Percentiles rank a stretch among this genome's conserved stretches.
Evolutionary conservation across 2,329 filamentous ascomycete species (phyloP).

Genomic region (Allantophomopsis cytisporea): DNA sequence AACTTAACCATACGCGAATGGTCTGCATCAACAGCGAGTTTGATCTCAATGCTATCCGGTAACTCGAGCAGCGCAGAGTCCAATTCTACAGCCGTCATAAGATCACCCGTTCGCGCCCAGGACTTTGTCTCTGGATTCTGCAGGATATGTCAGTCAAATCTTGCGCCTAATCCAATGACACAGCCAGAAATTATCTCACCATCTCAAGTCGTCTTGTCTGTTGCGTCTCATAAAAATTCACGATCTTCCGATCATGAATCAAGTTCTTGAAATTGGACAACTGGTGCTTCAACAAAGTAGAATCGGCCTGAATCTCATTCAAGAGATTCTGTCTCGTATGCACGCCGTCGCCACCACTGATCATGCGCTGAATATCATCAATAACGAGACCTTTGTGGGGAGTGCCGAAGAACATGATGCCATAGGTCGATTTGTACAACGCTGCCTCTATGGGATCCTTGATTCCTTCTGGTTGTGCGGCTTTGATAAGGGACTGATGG

Average conservation of each 20-base stretch:
- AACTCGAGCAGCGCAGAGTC: conserved; percentile 11
- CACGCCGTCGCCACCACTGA: conserved; percentile 1
- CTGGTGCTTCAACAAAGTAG: conserved; percentile 10
- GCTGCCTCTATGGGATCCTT: conserved; percentile 10
- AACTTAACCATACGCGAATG: conserved; percentile 17
- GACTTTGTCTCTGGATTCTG: conserved; percentile 1
- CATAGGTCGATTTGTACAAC: conserved; percentile 20
- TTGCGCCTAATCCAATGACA: not conserved
- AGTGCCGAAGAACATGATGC: conserved; percentile 22
- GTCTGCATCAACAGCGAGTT: conserved; percentile 10
- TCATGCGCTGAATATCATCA: conserved; percentile 11
- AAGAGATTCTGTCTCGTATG: conserved; percentile 4
- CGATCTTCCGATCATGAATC: conserved; percentile 14
- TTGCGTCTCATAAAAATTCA: conserved; percentile 17
- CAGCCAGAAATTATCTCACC: conserved; percentile 5
- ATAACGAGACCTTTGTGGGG: conserved; percentile 18
- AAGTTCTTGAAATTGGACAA: conserved; percentile 15
- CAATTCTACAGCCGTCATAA: conserved; percentile 5
- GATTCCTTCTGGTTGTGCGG: conserved; percentile 14
- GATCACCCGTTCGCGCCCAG: conserved; percentile 3
- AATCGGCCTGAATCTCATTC: conserved; percentile 5
- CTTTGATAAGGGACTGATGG: conserved; percentile 9
- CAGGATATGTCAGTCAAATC: not conserved
- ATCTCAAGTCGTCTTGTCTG: conserved; percentile 10
- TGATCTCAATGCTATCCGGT: conserved; percentile 9